Base-by-base conservation (phyloP, 75 land plant genomes). In the Picea sitchensis region DNA sequence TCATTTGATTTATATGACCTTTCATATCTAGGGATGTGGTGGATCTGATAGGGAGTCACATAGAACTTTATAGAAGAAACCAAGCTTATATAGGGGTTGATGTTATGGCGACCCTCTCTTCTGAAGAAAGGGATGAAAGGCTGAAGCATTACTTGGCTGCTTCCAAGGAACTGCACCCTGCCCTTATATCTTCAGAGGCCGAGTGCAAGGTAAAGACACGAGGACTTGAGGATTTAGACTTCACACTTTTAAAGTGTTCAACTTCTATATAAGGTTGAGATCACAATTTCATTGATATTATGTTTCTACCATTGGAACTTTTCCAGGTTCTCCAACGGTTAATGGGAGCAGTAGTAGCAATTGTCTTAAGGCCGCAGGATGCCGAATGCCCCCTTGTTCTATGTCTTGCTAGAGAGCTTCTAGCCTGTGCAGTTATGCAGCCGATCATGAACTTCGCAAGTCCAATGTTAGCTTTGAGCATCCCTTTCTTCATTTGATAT, bases 41-140 rank as follows among this genome's bases (percentile, higher is more conserved):
- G 73, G 91, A 92, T 78, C 58, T 98, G 47, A 80, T 98, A 62
- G 92, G 93, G 6, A 87, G 84, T 74, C 98, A 98, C 79, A 79
- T 98, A n/a, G 99, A 98, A n/a, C 93, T 95, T 59, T 98, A 82
- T 77, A 83, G 96, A 81, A 91, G 87, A 74, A 92, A 88, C 83
- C 87, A 92, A 79, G 80, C 89, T 58, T 73, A 79, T 34, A 87
- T 98, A 62, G 99, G 98, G 63, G 86, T 81, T 2, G 91, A 98
- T 81, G 87, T 89, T 34, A 86, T 98, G 86, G 90, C 78, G 61
- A 89, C 89, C 26, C 83, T 98, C 12, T 92, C 98, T 30, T 78
- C 83, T 77, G 98, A 98, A 80, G 96, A 89, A 80, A 84, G 96
- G 59, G 99, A 98, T 86, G 96, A 98, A 88, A 95, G 84, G 69